Evolutionary conservation across 2,329 filamentous ascomycete species (phyloP).

Genomic region (Fusarium verrucosum): DNA sequence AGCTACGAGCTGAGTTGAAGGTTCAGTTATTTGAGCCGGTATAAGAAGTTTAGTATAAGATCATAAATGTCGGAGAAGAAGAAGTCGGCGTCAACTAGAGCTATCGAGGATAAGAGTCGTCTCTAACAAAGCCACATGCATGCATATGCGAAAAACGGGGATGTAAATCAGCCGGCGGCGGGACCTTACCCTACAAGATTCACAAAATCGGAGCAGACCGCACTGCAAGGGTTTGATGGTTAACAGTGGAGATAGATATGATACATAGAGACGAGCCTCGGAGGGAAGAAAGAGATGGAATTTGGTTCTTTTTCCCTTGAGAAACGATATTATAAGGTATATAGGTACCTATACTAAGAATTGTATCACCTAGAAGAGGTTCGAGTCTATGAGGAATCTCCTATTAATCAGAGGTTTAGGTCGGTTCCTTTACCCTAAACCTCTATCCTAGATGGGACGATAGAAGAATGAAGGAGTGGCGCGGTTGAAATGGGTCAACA

Average conservation of each 20-base stretch:
- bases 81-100: slow-evolving; percentile 27
- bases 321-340: background rate
- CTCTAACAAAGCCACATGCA: slow-evolving; percentile 30
- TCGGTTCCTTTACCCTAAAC: background rate
- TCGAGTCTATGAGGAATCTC: too few relatives aligned
- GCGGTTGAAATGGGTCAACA: background rate
- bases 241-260: slow-evolving; percentile 1
- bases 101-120: slow-evolving; percentile 34
- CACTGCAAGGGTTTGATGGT: slow-evolving; percentile 17
- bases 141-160: slow-evolving; percentile 44
- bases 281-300: background rate
- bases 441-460: background rate
- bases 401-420: too few relatives aligned
- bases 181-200: slow-evolving; percentile 17
- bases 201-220: slow-evolving; percentile 34
- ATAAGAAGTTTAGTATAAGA: slow-evolving; percentile 13
- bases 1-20: background rate
- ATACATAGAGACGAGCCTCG: background rate
- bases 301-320: background rate
- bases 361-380: too few relatives aligned
- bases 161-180: slow-evolving; percentile 20
- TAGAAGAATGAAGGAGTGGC: background rate
- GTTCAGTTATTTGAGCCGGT: background rate
- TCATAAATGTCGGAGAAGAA: slow-evolving; percentile 29
- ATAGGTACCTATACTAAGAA: too few relatives aligned